phyloP scores from a whole-genome alignment of 352 stramenopile genomes.

The Thalassiosira ordinaria region DNA sequence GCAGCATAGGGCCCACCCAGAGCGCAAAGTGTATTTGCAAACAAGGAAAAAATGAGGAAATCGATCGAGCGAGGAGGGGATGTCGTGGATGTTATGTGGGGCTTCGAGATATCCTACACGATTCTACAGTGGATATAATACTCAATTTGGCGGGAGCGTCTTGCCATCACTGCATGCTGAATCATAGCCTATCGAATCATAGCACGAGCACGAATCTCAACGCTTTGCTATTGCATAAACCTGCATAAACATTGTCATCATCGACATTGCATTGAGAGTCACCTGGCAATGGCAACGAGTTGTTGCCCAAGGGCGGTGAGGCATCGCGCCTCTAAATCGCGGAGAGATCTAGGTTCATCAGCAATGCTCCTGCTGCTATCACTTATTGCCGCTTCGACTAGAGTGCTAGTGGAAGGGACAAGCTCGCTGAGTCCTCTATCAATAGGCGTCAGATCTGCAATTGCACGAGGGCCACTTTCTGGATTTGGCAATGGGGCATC shows the following conservation, averaged over 20 bases:
- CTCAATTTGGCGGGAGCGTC: neutral
- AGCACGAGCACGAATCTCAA: no score
- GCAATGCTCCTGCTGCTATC: conserved; percentile 11
- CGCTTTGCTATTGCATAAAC: no score
- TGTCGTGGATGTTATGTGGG: no score
- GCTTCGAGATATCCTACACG: no score
- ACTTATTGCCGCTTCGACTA: conserved; percentile 23
- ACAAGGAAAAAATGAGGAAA: no score
- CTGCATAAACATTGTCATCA: no score
- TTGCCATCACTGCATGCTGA: no score
- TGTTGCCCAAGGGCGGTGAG: conserved; percentile 5
- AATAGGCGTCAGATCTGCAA: conserved; percentile 43
- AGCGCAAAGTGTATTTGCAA: no score
- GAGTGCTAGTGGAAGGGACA: conserved; percentile 24
- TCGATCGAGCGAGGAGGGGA: no score
- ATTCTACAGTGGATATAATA: neutral
- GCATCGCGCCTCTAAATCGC: conserved; percentile 5
- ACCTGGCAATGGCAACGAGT: conserved; percentile 8
- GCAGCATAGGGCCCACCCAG: no score
- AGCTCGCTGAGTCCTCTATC: conserved; percentile 28
- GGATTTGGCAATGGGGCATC: conserved; percentile 3
- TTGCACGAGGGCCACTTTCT: conserved; percentile 20
- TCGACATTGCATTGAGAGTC: no score
- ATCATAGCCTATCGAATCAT: no score
- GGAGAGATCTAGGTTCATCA: neutral